Conservation (phyloP, 352 stramenopile species). For the Sclerospora graminicola region DNA sequence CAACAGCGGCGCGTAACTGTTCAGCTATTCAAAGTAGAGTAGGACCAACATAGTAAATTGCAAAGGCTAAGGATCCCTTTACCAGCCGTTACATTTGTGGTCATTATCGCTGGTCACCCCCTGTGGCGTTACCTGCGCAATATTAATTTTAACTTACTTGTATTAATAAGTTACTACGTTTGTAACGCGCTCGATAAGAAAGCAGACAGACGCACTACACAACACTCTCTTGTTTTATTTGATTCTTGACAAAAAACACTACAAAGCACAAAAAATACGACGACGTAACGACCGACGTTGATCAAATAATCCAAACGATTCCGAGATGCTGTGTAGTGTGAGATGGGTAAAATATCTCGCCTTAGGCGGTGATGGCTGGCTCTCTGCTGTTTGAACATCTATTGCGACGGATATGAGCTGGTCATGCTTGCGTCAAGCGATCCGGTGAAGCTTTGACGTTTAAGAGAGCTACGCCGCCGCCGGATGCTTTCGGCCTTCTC, state of each 20-base stretch:
- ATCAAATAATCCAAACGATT: constrained; percentile 18
- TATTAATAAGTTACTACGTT: too few relatives aligned
- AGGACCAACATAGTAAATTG: too few relatives aligned
- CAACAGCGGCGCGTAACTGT: too few relatives aligned
- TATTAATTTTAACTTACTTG: too few relatives aligned
- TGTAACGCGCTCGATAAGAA: too few relatives aligned
- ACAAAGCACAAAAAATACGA: constrained; percentile 8
- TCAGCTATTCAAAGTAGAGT: too few relatives aligned
- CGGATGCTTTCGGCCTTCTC: constrained; percentile 62
- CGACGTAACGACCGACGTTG: constrained; percentile 7
- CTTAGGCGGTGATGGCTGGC: constrained; percentile 3
- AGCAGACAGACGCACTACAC: too few relatives aligned
- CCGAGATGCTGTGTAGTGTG: constrained; percentile 10
- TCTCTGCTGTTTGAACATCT: constrained; percentile 1
- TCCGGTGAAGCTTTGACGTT: constrained; percentile 26
- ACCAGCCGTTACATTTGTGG: too few relatives aligned
- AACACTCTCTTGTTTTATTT: too few relatives aligned
- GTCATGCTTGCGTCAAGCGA: constrained; percentile 14
- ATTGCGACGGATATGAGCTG: constrained; percentile 12
- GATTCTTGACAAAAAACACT: constrained; percentile 15
- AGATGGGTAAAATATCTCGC: constrained; percentile 10
- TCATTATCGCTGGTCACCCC: too few relatives aligned
- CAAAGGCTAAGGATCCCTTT: too few relatives aligned
- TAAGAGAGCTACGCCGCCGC: constrained; percentile 34
- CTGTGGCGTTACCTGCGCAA: too few relatives aligned